A percentile compares a stretch with the other conserved stretches of the same genome.
These are phyloP conservation scores for Arctostaphylos glauca DNA, from an alignment of 148 eudicot genomes.

Conservation along the genomic window DNA sequence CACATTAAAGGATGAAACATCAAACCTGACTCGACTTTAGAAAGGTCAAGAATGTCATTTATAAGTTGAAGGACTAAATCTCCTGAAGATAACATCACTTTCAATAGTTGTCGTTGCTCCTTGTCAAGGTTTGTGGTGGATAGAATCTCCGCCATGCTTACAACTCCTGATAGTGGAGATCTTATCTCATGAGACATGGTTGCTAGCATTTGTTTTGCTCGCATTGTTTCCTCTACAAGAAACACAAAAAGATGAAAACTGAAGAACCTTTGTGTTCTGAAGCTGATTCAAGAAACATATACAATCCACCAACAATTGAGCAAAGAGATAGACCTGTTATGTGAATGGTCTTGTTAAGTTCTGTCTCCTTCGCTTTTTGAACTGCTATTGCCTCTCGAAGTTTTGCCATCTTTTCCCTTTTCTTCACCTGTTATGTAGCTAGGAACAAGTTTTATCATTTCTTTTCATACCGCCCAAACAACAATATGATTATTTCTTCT, in stretches of 20 bases:
- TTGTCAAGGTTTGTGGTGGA: conserved; percentile 65
- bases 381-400: conserved; percentile 91
- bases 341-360: conserved; percentile 87
- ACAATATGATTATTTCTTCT: no score
- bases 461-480: not conserved
- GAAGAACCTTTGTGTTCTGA: conserved; percentile 10
- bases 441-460: conserved; percentile 4
- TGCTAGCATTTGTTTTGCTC: conserved; percentile 92
- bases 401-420: conserved; percentile 89
- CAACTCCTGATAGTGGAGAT: conserved; percentile 88
- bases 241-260: not conserved
- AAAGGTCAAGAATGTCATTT: conserved; percentile 92
- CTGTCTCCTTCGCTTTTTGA: conserved; percentile 93
- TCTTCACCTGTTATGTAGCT: conserved; percentile 55
- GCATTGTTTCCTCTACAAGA: conserved; percentile 87
- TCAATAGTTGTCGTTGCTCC: conserved; percentile 65
- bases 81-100: conserved; percentile 90
- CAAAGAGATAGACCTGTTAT: conserved; percentile 53
- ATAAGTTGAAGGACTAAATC: conserved; percentile 88
- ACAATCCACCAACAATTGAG: not conserved
- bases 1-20: conserved; percentile 12
- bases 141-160: conserved; percentile 91
- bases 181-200: conserved; percentile 98
- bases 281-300: not conserved
- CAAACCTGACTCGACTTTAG: conserved; percentile 94